Percentiles rank a stretch among this genome's conserved stretches.
phyloP scores from a whole-genome alignment of 2,329 filamentous ascomycete genomes.

The Neonectria neomacrospora region DNA sequence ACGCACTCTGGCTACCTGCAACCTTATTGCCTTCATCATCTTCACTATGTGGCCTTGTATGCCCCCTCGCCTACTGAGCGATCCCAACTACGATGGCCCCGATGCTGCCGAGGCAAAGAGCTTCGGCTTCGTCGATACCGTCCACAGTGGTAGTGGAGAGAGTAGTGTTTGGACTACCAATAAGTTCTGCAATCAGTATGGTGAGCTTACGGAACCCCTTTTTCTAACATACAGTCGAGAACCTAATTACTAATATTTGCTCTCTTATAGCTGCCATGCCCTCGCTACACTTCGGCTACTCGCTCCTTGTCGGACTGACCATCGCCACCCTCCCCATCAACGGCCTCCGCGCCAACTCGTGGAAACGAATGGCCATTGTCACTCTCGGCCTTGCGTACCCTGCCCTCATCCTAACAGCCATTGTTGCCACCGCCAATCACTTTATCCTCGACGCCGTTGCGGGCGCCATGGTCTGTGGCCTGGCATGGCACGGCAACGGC shows the following conservation, averaged over 20 bases:
- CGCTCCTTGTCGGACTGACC: slow-evolving; percentile 76
- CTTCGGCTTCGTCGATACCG: slow-evolving; percentile 71
- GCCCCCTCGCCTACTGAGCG: slow-evolving; percentile 69
- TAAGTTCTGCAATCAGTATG: slow-evolving; percentile 80
- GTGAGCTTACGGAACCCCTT: slow-evolving; percentile 51
- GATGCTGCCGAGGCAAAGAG: slow-evolving; percentile 68
- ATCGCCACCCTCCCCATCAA: slow-evolving; percentile 73
- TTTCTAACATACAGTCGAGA: not conserved
- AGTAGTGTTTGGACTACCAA: slow-evolving; percentile 70
- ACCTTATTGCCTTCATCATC: slow-evolving; percentile 68
- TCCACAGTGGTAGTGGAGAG: slow-evolving; percentile 60
- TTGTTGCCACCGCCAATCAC: slow-evolving; percentile 78
- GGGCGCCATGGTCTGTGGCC: slow-evolving; percentile 70
- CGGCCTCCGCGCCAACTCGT: slow-evolving; percentile 61
- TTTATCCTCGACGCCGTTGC: slow-evolving; percentile 78
- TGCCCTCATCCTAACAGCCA: slow-evolving; percentile 71
- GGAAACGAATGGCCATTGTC: slow-evolving; percentile 59
- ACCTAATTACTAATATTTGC: slow-evolving; percentile 22
- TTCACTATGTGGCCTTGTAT: slow-evolving; percentile 74
- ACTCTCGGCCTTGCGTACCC: slow-evolving; percentile 71
- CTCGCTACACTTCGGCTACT: slow-evolving; percentile 80
- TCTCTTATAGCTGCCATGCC: slow-evolving; percentile 73
- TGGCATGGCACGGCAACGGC: slow-evolving; percentile 69
- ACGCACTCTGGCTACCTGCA: slow-evolving; percentile 70
- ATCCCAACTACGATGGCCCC: slow-evolving; percentile 63